Base-by-base conservation (phyloP, 257 asterid genomes). In the Mentha longifolia region DNA sequence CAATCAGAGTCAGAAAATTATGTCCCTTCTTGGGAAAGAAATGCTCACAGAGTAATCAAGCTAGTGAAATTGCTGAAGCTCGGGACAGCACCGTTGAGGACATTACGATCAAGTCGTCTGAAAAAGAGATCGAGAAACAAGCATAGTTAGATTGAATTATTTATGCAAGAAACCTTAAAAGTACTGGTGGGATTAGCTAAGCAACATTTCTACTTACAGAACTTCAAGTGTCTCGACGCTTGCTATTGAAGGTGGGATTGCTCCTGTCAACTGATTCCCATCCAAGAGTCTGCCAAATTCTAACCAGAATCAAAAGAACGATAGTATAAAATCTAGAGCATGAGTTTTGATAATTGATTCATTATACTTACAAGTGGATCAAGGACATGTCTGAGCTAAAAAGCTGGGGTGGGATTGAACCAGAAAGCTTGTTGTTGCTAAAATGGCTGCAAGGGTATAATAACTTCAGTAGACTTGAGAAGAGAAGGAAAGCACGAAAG, bases 71-170 rank as follows among this genome's bases (percentile, higher is more conserved):
- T 87, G 84, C 79, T 90, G 75, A 92, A 79, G 65, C 74, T 80
- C 42, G 76, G 97, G 67, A 89, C 81, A 6, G 19, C 50, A 65
- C 91, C 96, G 9, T 13, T 75, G 65, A 92, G 79, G 72, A 52
- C 45, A 82, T 92, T 92, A 54, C 96, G 89, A 79, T 92, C 98
- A 6, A 92, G 93, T 68, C 97, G 96, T 58, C 98, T 92, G 94
- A 7, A 6, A 45, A 77, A 13, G 52, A 50, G 22, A 67, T 43
- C 35, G 45, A n/a, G 35, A 33, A 63, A 68, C 65, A 43, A 7
- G 46, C 20, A 47, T 33, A 37, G 39, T 63, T 2, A 65, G 41
- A 52, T 52, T 7, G 7, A 70, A 35, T 9, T 42, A 41, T 8
- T 61, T 35, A 46, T 9, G 28, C 25, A 17, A 67, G 64, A 76